Percentiles rank a stretch among this genome's conserved stretches.
phyloP scores from a whole-genome alignment of 2,329 filamentous ascomycete species.

The Penicillium sp. region DNA sequence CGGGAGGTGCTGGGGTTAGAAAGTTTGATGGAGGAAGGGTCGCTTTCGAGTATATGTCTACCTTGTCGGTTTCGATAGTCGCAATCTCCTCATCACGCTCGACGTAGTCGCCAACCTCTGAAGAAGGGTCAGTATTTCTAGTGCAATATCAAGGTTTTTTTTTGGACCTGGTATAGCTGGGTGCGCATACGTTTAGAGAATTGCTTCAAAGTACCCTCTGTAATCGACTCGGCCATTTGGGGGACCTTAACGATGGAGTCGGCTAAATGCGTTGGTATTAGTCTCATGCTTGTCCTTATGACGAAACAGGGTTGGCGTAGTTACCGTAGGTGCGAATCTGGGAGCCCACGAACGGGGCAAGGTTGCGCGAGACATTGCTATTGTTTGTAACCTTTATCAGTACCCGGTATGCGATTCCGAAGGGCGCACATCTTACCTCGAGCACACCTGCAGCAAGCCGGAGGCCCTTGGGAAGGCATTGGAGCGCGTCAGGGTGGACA shows the following conservation, averaged over 20 bases:
- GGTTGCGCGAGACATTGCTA: conserved; percentile 28
- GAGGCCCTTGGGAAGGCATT: conserved; percentile 22
- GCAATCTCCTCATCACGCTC: conserved; percentile 97
- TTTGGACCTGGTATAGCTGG: not conserved
- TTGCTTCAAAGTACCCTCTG: conserved; percentile 94
- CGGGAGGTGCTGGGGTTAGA: conserved; percentile 9
- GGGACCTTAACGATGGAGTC: conserved; percentile 91
- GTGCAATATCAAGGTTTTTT: not conserved
- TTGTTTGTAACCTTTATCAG: conserved; percentile 17
- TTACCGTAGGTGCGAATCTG: conserved; percentile 43
- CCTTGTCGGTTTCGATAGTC: conserved; percentile 99
- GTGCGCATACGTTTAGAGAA: conserved; percentile 73
- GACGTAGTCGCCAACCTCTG: conserved; percentile 85
- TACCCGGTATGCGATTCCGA: not conserved
- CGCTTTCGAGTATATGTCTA: conserved; percentile 39
- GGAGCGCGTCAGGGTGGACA: conserved; percentile 28
- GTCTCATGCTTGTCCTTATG: not conserved
- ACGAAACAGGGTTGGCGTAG: not conserved
- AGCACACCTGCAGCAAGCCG: conserved; percentile 27
- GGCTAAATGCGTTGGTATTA: conserved; percentile 49
- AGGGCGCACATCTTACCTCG: conserved; percentile 26
- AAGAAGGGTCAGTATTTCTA: conserved; percentile 20
- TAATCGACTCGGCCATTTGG: conserved; percentile 98
- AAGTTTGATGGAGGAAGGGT: not conserved
- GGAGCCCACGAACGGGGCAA: conserved; percentile 29